Conservation (phyloP, 2,329 filamentous ascomycete species). For the Dryadomyces quercus-mongolicae region DNA sequence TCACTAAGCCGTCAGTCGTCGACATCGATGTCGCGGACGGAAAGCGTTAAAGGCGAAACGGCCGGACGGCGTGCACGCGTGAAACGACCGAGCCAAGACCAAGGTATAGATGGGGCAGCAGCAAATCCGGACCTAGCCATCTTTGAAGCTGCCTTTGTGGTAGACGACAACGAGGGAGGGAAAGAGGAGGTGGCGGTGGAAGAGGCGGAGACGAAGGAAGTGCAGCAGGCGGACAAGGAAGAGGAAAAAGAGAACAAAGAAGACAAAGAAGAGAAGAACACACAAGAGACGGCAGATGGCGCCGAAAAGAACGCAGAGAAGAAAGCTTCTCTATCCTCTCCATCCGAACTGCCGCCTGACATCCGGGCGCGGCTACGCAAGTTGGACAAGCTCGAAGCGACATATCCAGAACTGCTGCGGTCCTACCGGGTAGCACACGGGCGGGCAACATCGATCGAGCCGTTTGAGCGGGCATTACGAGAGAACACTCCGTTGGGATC, state of each 20-base stretch:
- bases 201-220: neutral
- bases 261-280: neutral
- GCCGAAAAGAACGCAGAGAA: neutral
- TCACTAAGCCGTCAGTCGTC: constrained; percentile 29
- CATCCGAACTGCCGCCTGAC: constrained; percentile 56
- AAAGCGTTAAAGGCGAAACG: constrained; percentile 20
- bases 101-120: constrained; percentile 19
- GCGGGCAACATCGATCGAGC: constrained; percentile 75
- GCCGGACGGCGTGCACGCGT: constrained; percentile 21
- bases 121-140: constrained; percentile 70
- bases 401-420: constrained; percentile 83
- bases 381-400: constrained; percentile 79
- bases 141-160: constrained; percentile 75
- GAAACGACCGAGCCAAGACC: constrained; percentile 28
- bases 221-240: neutral
- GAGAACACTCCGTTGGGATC: constrained; percentile 88
- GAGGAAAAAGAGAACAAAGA: neutral
- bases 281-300: neutral
- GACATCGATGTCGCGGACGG: constrained; percentile 28
- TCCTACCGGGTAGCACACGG: constrained; percentile 89
- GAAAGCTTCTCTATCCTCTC: constrained; percentile 3
- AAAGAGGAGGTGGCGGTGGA: neutral
- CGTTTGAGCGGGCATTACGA: constrained; percentile 80
- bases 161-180: constrained; percentile 61
- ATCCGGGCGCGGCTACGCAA: constrained; percentile 66